Evolutionary conservation across 179 eudicot species (phyloP), one percentile per base, ranked within the genome.

Genomic region (Dionaea muscipula): DNA sequence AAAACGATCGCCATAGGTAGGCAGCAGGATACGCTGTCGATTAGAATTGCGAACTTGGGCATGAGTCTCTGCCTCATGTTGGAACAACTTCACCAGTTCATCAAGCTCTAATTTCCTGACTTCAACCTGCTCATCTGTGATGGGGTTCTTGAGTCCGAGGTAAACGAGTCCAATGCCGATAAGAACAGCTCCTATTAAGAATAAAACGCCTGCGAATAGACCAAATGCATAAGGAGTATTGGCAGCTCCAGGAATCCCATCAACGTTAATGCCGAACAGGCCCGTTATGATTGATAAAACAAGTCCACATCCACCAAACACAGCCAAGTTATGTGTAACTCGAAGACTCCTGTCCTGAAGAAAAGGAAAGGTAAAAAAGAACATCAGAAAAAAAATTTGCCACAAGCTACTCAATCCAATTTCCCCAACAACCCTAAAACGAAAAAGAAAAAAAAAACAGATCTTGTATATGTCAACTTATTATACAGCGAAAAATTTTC

Each of bases 1-100:
- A 59, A 77, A 56, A 37, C 24, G 67, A 60, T 75, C 81, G 31
- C 60, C 77, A 35, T 68, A 70, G 33, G 73, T 79, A 28, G 77
- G 76, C 5, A 86, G 78, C 69, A 69, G 45, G 61, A 68, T 78
- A 46, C 60, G 63, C 1, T 73, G 74, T 9, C 83, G 59, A 37
- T 69, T 55, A 1, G 55, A 69, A 37, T 86, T 75, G 5, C 81
- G 93, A 58, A 90, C 87, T 64, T 86, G 93, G 20, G 90, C 95
- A 67, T 90, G 97, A 53, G 89, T 76, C 69, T 90, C 97, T 0
- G 97, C 97, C 55, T 90, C 97, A 37, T 86, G 97, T 71, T 86
- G 95, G 73, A 90, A 90, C 85, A 83, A 74, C 68, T 76, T 83
- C 44, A 90, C 97, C 55, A 90, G 51, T 69, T 86, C 75, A 19